phyloP scores from a whole-genome alignment of 2,329 filamentous ascomycete species.

The Setomelanomma holmii region DNA sequence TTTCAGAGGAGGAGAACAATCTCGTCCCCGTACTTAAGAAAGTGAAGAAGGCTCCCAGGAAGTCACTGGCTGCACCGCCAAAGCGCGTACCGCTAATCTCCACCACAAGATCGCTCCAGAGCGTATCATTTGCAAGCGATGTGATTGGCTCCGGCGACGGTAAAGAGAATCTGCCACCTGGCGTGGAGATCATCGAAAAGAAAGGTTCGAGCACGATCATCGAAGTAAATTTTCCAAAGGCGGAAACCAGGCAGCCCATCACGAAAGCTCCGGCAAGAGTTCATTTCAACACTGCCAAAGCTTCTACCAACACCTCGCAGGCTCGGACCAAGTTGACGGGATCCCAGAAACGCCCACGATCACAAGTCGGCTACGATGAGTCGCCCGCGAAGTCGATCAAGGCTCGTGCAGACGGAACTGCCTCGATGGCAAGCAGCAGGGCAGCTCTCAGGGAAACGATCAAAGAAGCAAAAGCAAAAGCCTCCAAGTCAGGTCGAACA shows the following conservation, averaged over 20 bases:
- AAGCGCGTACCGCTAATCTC: conserved; percentile 60
- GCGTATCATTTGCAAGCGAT: conserved; percentile 52
- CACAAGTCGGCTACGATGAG: conserved; percentile 39
- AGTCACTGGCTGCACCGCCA: conserved; percentile 55
- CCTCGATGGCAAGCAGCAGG: conserved; percentile 33
- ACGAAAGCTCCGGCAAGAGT: conserved; percentile 34
- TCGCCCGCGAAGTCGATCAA: conserved; percentile 47
- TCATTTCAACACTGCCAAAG: conserved; percentile 35
- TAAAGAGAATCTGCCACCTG: conserved; percentile 69
- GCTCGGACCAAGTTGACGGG: conserved; percentile 34
- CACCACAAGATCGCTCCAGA: conserved; percentile 49
- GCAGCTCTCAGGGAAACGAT: conserved; percentile 33
- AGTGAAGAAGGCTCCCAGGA: conserved; percentile 44
- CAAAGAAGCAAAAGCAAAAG: conserved; percentile 32
- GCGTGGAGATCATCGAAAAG: conserved; percentile 38
- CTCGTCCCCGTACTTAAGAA: conserved; percentile 41
- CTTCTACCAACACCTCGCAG: conserved; percentile 17
- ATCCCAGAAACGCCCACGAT: conserved; percentile 42
- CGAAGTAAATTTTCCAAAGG: conserved; percentile 41
- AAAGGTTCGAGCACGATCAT: conserved; percentile 37
- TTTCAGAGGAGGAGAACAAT: conserved; percentile 48
- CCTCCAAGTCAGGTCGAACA: conserved; percentile 25
- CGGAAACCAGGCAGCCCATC: conserved; percentile 30
- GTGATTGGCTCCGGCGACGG: conserved; percentile 62
- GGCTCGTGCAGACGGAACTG: conserved; percentile 34